phyloP scores from a whole-genome alignment of 2,329 filamentous ascomycete species.

The Aureobasidium namibiae region DNA sequence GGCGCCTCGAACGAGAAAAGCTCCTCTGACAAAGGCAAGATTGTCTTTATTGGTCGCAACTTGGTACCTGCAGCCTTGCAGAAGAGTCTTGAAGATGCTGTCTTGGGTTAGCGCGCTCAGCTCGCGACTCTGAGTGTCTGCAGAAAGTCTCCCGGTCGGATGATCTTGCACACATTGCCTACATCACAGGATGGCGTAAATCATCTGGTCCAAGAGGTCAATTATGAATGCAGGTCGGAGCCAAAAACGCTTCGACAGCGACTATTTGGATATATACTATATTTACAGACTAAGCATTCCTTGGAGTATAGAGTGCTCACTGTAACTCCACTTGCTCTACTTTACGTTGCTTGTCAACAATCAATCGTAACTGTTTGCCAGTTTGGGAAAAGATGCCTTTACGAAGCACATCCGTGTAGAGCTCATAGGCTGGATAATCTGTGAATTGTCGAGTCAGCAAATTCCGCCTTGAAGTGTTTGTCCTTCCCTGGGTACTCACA shows the following conservation, averaged over 20 bases:
- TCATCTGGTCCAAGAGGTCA: not conserved
- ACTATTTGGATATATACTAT: not conserved
- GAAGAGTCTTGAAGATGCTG: slow-evolving; percentile 20
- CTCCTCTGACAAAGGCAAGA: slow-evolving; percentile 16
- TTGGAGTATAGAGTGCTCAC: not conserved
- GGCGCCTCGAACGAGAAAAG: not conserved
- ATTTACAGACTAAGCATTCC: not conserved
- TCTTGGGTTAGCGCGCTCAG: not conserved
- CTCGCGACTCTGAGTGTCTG: not conserved
- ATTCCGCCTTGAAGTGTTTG: not conserved
- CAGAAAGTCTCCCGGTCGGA: not conserved
- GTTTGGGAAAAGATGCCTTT: slow-evolving; percentile 38
- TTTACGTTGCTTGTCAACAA: slow-evolving; percentile 40
- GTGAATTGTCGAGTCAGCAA: not conserved
- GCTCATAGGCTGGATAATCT: slow-evolving; percentile 48
- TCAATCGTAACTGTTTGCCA: slow-evolving; percentile 42
- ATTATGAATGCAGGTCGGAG: not conserved
- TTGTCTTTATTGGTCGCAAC: slow-evolving; percentile 29
- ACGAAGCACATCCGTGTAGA: slow-evolving; percentile 43
- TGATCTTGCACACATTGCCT: not conserved
- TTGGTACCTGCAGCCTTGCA: slow-evolving; percentile 22
- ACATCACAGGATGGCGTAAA: not conserved
- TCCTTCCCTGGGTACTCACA: slow-evolving; percentile 34
- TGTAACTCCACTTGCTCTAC: slow-evolving; percentile 21
- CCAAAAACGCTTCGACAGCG: not conserved